Evolutionary conservation across 2,329 filamentous ascomycete genomes (phyloP).

Genomic region (Aspergillus phoenicis): DNA sequence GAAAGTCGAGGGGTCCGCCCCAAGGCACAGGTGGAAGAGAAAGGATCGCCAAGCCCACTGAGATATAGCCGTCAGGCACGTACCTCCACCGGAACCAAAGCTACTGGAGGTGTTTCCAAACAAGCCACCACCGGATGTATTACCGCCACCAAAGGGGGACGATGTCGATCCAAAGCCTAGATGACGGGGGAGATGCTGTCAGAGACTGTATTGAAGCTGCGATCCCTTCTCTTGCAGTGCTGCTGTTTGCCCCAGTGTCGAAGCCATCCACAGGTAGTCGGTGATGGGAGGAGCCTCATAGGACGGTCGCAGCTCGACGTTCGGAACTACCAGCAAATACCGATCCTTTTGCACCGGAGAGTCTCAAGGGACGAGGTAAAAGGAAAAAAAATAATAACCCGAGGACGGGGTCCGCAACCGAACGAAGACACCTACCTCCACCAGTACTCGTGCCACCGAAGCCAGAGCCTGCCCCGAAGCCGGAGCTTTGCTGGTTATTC

Average conservation of each 20-base stretch:
- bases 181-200: constrained; percentile 41
- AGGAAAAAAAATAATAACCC: constrained; percentile 16
- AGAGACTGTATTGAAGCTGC: constrained; percentile 41
- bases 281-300: constrained; percentile 27
- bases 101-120: constrained; percentile 42
- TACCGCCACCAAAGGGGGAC: constrained; percentile 41
- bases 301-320: constrained; percentile 32
- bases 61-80: constrained; percentile 31
- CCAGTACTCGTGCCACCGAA: constrained; percentile 38
- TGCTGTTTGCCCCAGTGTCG: constrained; percentile 30
- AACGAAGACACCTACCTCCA: constrained; percentile 40
- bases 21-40: constrained; percentile 19
- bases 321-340: constrained; percentile 30
- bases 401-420: constrained; percentile 3
- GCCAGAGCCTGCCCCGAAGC: constrained; percentile 42
- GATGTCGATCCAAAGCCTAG: constrained; percentile 46
- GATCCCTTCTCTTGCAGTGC: constrained; percentile 35
- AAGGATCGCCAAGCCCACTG: constrained; percentile 31
- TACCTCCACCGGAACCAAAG: constrained; percentile 48
- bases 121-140: constrained; percentile 36
- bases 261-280: constrained; percentile 25
- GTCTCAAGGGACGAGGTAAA: constrained; percentile 5
- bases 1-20: constrained; percentile 11
- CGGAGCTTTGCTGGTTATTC: constrained; percentile 53
- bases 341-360: constrained; percentile 16